Base-by-base conservation (phyloP, 139 green algal species). In the Bryopsis sp. region DNA sequence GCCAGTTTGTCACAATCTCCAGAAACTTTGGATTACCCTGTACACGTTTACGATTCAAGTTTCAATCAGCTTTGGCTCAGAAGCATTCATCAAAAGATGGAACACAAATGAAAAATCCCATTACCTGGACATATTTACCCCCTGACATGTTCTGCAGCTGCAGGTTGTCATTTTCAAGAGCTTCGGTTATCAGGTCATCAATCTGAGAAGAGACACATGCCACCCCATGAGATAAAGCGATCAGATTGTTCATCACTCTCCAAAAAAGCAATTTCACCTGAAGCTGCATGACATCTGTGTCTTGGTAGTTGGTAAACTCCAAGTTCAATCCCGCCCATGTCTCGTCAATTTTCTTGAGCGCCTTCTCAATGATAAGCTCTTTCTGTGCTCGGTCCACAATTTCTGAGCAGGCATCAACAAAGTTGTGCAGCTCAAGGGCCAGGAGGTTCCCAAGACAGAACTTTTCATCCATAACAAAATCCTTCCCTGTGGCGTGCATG, bases 371-470 rank as follows among this genome's bases (percentile, higher is more conserved):
- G 73, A 84, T 87, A 22, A 90, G 86, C 80, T 93, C 84, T 79
- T 95, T 95, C 77, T 95, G 82, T 2, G 90, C 90, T 26, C 86
- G 77, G 72, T 96, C 90, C 28, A 96, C 86, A 58, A 96, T 93
- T 77, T 96, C 89, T 3, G 66, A 77, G 76, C 89, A 93, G 0
- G 79, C 85, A 47, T 96, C 90, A 34, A 90, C 85, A 58, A 85
- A 90, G 68, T 89, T 86, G 84, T 97, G 86, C 73, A 97, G 81
- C 70, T 84, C 81, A 72, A 97, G 79, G 2, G 72, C 78, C 28
- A 97, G 78, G 64, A 97, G 75, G 63, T 90, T 81, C 3, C 90
- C 90, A 61, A 97, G 83, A 61, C 67, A 86, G 80, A 95, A 94
- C 47, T 83, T 84, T 37, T 79, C 80, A 65, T 94, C 87, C 84